These are phyloP conservation scores for Mycena vulgaris DNA, from an alignment of 768 basidiomycete genomes.

Conservation along the genomic window DNA sequence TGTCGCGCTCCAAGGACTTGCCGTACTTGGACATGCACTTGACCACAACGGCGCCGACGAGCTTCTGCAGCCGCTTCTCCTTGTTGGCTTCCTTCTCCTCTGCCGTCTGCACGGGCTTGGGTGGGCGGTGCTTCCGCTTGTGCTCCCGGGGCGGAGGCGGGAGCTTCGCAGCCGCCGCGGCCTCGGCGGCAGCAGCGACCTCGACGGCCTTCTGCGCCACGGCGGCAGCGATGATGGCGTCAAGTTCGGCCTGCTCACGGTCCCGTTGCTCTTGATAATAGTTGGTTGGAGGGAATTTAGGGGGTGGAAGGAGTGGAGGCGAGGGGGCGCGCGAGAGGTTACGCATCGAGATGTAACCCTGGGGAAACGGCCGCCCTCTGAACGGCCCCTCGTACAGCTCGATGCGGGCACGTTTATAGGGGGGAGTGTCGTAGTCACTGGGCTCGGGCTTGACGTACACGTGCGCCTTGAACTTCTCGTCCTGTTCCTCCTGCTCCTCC, in stretches of 20 bases:
- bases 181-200: constrained; percentile 45
- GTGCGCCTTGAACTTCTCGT: not conserved
- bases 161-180: constrained; percentile 40
- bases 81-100: constrained; percentile 78
- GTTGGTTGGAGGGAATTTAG: too few species aligned
- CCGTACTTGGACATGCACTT: constrained; percentile 93
- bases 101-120: constrained; percentile 61
- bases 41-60: constrained; percentile 93
- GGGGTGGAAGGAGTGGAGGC: too few species aligned
- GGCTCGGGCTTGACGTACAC: not conserved
- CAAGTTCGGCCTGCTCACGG: not conserved
- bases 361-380: not conserved
- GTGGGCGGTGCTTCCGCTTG: constrained; percentile 51
- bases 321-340: too few species aligned
- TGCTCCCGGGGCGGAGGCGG: constrained; percentile 39
- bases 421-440: not conserved
- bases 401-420: not conserved
- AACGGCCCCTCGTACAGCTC: not conserved
- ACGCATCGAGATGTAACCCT: too few species aligned
- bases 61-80: constrained; percentile 87
- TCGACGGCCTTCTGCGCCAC: constrained; percentile 45
- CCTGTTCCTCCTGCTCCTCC: constrained; percentile 33
- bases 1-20: constrained; percentile 79
- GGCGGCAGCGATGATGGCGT: constrained; percentile 40
- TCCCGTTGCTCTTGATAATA: not conserved